These are phyloP conservation scores for Nepenthes mirabilis DNA, from an alignment of 148 eudicot species.

Conservation along the genomic window DNA sequence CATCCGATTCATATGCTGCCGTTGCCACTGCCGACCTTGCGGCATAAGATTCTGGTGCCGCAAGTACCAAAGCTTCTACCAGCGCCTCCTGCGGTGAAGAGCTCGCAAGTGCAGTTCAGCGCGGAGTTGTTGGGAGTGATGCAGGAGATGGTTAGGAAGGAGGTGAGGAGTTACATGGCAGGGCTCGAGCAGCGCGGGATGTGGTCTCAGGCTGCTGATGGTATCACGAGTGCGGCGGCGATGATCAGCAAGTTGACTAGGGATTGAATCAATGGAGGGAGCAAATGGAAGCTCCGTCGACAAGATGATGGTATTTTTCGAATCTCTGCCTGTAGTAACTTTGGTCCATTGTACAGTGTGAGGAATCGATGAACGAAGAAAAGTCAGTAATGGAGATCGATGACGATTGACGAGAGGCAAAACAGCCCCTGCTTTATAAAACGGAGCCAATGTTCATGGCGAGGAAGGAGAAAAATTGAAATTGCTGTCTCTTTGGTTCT, in stretches of 20 bases:
- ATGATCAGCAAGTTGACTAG: slow-evolving; percentile 33
- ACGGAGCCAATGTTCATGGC: no score
- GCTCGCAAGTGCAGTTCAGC: slow-evolving; percentile 12
- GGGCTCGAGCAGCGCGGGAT: slow-evolving; percentile 30
- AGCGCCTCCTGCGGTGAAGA: neutral
- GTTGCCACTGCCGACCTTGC: neutral
- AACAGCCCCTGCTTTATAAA: no score
- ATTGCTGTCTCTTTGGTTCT: no score
- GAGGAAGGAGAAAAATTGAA: no score
- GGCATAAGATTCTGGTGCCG: no score
- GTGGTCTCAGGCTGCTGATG: slow-evolving; percentile 23
- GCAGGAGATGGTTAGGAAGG: slow-evolving; percentile 78
- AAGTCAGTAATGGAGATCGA: no score
- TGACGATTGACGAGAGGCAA: no score
- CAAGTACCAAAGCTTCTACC: neutral
- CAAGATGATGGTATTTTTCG: no score
- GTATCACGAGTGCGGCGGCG: slow-evolving; percentile 27
- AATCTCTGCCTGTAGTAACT: no score
- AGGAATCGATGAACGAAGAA: no score
- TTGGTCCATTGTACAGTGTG: no score
- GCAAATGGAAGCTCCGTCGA: no score
- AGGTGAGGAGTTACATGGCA: slow-evolving; percentile 72
- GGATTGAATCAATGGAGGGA: neutral
- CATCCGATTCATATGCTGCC: neutral
- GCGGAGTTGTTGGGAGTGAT: slow-evolving; percentile 57